Percentiles rank a stretch among this genome's conserved stretches.
Conservation (phyloP, 306 rosid genomes). For the Glycine soja region DNA sequence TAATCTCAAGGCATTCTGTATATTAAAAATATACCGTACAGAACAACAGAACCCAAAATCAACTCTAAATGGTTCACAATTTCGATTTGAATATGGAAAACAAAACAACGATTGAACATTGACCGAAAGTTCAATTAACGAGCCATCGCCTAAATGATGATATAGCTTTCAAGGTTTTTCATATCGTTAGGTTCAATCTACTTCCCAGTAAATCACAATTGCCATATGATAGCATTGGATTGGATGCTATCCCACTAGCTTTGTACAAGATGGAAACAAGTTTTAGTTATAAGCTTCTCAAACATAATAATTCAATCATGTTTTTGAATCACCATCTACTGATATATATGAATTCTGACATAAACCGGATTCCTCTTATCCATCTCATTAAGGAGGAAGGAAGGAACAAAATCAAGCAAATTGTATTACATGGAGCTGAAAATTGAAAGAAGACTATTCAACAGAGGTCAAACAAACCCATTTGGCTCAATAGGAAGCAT, state of each 20-base stretch:
- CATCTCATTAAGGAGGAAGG: background rate
- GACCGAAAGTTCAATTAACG: conserved; percentile 11
- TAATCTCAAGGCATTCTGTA: background rate
- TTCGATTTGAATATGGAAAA: conserved; percentile 27
- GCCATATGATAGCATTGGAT: conserved; percentile 4
- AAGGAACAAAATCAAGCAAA: conserved; percentile 34
- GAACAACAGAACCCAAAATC: conserved; percentile 28
- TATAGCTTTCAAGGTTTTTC: conserved; percentile 12
- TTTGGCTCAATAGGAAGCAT: conserved; percentile 26
- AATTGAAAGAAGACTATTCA: conserved; percentile 38
- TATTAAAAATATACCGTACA: conserved; percentile 10
- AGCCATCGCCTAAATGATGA: conserved; percentile 29
- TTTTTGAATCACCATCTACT: background rate
- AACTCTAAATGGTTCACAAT: conserved; percentile 5
- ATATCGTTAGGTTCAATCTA: background rate
- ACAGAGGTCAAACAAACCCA: conserved; percentile 32
- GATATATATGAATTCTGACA: background rate
- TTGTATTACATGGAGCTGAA: conserved; percentile 35
- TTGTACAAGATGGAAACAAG: conserved; percentile 34
- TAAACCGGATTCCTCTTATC: conserved; percentile 18
- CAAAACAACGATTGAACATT: conserved; percentile 27
- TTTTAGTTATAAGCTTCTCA: conserved; percentile 10
- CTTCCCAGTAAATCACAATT: conserved; percentile 10
- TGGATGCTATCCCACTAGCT: conserved; percentile 2
- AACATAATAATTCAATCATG: conserved; percentile 19